Evolutionary conservation across 345 rosid genomes (phyloP).

Genomic region (Isatis tinctoria): DNA sequence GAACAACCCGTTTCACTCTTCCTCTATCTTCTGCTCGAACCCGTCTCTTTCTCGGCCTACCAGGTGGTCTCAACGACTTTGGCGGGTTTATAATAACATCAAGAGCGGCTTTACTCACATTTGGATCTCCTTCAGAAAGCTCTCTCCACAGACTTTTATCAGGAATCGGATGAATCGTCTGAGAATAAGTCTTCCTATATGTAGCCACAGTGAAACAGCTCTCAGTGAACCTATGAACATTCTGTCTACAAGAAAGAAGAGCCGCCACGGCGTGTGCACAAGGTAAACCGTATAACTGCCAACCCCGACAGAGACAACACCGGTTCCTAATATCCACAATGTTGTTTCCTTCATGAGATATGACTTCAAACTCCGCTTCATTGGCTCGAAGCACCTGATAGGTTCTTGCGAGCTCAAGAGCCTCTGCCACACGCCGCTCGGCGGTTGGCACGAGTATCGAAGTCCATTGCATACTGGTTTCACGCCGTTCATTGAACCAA

Average conservation of each 20-base stretch:
- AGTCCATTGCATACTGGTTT: constrained; percentile 93
- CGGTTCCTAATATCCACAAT: constrained; percentile 89
- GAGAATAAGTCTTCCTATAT: constrained; percentile 85
- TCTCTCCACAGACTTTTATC: constrained; percentile 93
- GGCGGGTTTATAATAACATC: constrained; percentile 71
- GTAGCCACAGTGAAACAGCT: constrained; percentile 97
- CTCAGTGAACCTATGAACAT: constrained; percentile 90
- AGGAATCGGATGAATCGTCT: constrained; percentile 94
- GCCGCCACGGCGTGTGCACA: constrained; percentile 99
- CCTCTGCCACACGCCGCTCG: constrained; percentile 82
- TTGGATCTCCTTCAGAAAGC: constrained; percentile 64
- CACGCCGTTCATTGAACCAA: constrained; percentile 95
- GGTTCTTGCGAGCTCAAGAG: constrained; percentile 79
- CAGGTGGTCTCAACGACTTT: constrained; percentile 86
- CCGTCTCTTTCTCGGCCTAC: constrained; percentile 91
- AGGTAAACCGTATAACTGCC: constrained; percentile 95
- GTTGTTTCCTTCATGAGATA: constrained; percentile 85
- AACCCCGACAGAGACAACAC: constrained; percentile 92
- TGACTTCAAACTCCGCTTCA: constrained; percentile 94
- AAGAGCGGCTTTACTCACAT: constrained; percentile 33
- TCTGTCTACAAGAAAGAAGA: constrained; percentile 95
- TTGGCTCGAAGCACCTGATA: constrained; percentile 91
- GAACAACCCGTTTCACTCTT: constrained; percentile 86
- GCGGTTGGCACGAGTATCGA: constrained; percentile 93
- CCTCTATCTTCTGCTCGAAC: constrained; percentile 94